Evolutionary conservation across 805 yeast species (phyloP).

Genomic region (Yarrowia keelungensis): DNA sequence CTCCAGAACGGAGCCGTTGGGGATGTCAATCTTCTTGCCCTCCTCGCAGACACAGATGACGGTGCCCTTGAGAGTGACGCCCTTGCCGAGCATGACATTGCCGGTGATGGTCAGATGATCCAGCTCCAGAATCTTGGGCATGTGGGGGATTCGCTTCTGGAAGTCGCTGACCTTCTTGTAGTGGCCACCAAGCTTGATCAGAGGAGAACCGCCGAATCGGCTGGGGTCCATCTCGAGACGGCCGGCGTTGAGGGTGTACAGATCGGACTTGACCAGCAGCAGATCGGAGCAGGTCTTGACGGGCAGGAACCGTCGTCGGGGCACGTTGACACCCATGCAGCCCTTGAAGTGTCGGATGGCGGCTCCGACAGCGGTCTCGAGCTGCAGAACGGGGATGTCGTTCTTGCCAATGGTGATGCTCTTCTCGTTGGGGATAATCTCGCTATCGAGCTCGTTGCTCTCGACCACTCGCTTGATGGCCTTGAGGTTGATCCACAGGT

Average conservation of each 20-base stretch:
- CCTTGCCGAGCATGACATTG: slow-evolving; percentile 88
- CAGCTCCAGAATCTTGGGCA: slow-evolving; percentile 94
- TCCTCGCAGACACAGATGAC: slow-evolving; percentile 97
- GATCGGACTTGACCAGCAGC: slow-evolving; percentile 91
- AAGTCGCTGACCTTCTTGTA: slow-evolving; percentile 94
- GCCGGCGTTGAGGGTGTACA: slow-evolving; percentile 90
- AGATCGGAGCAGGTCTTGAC: slow-evolving; percentile 97
- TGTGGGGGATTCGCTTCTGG: slow-evolving; percentile 87
- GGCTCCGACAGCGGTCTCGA: slow-evolving; percentile 99
- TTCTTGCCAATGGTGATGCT: slow-evolving; percentile 76
- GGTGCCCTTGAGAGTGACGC: slow-evolving; percentile 92
- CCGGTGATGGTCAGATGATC: slow-evolving; percentile 98
- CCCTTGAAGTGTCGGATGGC: slow-evolving; percentile 94
- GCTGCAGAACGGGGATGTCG: slow-evolving; percentile 86
- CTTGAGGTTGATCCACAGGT: slow-evolving; percentile 94
- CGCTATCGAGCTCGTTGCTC: slow-evolving; percentile 79
- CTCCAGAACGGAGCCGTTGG: slow-evolving; percentile 93
- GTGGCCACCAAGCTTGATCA: slow-evolving; percentile 94
- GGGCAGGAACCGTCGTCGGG: slow-evolving; percentile 96
- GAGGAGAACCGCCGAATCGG: slow-evolving; percentile 91
- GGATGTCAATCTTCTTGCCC: slow-evolving; percentile 95
- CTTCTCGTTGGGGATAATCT: slow-evolving; percentile 94
- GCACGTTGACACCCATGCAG: slow-evolving; percentile 98
- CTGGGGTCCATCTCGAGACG: slow-evolving; percentile 81
- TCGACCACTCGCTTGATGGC: slow-evolving; percentile 94